A percentile compares a stretch with the other conserved stretches of the same genome.
Evolutionary conservation across 2,329 filamentous ascomycete species (phyloP).

Genomic region (Fonsecaea erecta): DNA sequence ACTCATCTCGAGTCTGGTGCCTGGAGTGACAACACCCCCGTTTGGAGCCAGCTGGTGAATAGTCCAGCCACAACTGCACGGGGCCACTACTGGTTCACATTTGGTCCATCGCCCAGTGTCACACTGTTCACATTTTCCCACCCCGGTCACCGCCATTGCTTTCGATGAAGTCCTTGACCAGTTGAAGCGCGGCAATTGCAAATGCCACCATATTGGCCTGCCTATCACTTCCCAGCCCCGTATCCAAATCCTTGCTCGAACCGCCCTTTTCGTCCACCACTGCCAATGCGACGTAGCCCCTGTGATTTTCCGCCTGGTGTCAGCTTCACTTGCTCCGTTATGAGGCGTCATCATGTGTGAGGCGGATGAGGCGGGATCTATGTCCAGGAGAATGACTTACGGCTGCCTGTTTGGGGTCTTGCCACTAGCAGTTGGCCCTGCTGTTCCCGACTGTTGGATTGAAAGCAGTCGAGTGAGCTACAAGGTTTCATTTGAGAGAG

Average conservation of each 20-base stretch:
- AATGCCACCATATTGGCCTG: conserved; percentile 68
- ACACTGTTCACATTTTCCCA: conserved; percentile 22
- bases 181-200: conserved; percentile 60
- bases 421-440: conserved; percentile 64
- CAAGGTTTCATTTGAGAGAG: not conserved
- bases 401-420: conserved; percentile 61
- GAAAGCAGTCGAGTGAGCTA: not conserved
- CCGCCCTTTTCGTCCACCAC: conserved; percentile 57
- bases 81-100: not conserved
- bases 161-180: conserved; percentile 61
- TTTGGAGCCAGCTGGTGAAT: not conserved
- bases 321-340: not conserved
- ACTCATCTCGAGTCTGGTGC: not conserved
- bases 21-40: not conserved
- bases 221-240: conserved; percentile 58
- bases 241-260: conserved; percentile 61
- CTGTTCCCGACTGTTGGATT: conserved; percentile 61
- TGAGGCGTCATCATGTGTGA: not conserved
- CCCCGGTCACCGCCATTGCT: not conserved
- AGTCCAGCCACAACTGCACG: not conserved
- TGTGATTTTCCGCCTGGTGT: conserved; percentile 33
- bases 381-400: conserved; percentile 40
- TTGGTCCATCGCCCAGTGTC: not conserved
- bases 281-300: conserved; percentile 68
- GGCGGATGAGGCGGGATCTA: not conserved